A percentile compares a stretch with the other conserved stretches of the same genome.
phyloP scores from a whole-genome alignment of 2,329 filamentous ascomycete genomes.

The Cryoendolithus antarcticus region DNA sequence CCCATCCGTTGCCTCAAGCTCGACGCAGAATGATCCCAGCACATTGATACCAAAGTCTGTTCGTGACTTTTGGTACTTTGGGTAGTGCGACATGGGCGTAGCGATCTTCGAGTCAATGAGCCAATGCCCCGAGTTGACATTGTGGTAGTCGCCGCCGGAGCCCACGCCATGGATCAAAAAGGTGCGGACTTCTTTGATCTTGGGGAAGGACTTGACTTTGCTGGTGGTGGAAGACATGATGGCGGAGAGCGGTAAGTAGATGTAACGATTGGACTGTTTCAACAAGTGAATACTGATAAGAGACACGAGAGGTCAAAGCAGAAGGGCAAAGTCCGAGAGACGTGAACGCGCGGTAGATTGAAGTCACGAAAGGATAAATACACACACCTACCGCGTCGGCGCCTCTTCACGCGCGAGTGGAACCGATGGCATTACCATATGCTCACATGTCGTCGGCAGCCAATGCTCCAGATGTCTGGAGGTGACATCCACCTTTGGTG shows the following conservation, averaged over 20 bases:
- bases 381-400: too few species aligned
- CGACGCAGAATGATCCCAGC: conserved; percentile 79
- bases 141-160: conserved; percentile 75
- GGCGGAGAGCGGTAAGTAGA: background rate
- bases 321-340: too few species aligned
- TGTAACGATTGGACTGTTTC: too few species aligned
- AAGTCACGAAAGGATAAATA: too few species aligned
- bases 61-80: conserved; percentile 73
- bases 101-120: conserved; percentile 85
- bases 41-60: conserved; percentile 96
- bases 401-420: too few species aligned
- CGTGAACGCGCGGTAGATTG: too few species aligned
- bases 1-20: conserved; percentile 78
- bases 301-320: too few species aligned
- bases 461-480: too few species aligned
- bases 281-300: too few species aligned
- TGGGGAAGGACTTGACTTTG: conserved; percentile 50
- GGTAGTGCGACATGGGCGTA: conserved; percentile 82
- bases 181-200: conserved; percentile 62
- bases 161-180: conserved; percentile 56
- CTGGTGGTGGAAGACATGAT: conserved; percentile 8
- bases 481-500: too few species aligned
- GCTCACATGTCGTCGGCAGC: too few species aligned
- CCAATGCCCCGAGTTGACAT: conserved; percentile 66
- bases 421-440: too few species aligned